Evolutionary conservation across 345 rosid species (phyloP).

Genomic region (Adansonia digitata): DNA sequence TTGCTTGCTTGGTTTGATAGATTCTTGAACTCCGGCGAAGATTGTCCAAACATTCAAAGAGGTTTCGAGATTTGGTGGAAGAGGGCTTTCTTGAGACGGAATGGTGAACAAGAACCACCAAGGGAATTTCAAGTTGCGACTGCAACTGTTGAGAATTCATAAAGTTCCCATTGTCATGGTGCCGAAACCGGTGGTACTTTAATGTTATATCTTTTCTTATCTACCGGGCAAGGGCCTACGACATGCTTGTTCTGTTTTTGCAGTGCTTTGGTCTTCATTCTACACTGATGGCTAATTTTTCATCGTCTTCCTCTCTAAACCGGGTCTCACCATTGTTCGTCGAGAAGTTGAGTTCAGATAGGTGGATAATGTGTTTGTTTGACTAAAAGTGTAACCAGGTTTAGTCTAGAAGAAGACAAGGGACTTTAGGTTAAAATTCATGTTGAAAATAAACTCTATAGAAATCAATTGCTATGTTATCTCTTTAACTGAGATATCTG

Average conservation of each 20-base stretch:
- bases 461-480: conserved; percentile 10
- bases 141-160: conserved; percentile 42
- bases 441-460: conserved; percentile 14
- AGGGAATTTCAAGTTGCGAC: conserved; percentile 48
- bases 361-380: conserved; percentile 15
- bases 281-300: conserved; percentile 5
- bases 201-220: no score
- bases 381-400: conserved; percentile 24
- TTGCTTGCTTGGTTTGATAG: conserved; percentile 88
- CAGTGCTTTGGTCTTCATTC: conserved; percentile 9
- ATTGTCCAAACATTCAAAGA: conserved; percentile 92
- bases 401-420: conserved; percentile 33
- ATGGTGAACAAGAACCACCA: conserved; percentile 51
- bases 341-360: conserved; percentile 12
- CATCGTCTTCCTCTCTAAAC: conserved; percentile 37
- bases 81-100: conserved; percentile 84
- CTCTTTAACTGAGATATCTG: not conserved
- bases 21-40: conserved; percentile 82
- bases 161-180: not conserved
- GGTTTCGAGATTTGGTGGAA: conserved; percentile 99
- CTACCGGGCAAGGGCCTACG: no score
- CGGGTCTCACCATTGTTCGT: conserved; percentile 6
- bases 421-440: conserved; percentile 3
- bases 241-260: conserved; percentile 4
- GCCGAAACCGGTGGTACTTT: conserved; percentile 10